phyloP scores from a whole-genome alignment of 345 rosid genomes.

The Zanthoxylum bungeanum region DNA sequence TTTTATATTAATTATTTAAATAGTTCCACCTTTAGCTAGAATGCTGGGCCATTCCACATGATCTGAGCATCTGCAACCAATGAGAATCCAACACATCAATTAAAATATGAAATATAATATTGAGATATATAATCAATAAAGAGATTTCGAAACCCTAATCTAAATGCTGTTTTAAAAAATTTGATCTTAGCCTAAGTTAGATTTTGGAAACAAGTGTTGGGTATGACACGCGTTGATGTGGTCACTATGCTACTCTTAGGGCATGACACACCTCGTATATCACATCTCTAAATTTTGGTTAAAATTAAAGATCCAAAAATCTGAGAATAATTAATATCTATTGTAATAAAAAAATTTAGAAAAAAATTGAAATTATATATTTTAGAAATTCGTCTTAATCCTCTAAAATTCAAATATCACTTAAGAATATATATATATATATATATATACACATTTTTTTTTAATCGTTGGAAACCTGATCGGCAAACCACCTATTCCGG shows the following conservation, averaged over 20 bases:
- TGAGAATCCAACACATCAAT: constrained; percentile 10
- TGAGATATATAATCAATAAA: too few relatives aligned
- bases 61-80: constrained; percentile 29
- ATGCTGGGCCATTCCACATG: constrained; percentile 13
- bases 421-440: too few relatives aligned
- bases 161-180: not conserved
- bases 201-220: not conserved
- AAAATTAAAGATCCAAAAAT: too few relatives aligned
- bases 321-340: too few relatives aligned
- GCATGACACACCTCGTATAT: too few relatives aligned
- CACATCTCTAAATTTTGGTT: too few relatives aligned
- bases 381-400: too few relatives aligned
- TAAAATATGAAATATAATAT: not conserved
- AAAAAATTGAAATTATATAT: too few relatives aligned
- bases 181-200: constrained; percentile 5
- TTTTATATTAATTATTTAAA: not conserved
- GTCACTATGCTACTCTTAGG: constrained; percentile 7
- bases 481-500: too few relatives aligned
- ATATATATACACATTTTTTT: too few relatives aligned
- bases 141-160: not conserved
- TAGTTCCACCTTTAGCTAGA: not conserved
- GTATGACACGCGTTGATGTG: constrained; percentile 19
- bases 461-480: too few relatives aligned
- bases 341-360: not conserved
- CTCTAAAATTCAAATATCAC: too few relatives aligned